These are phyloP conservation scores for Hylodesmum podocarpum DNA, from an alignment of 306 rosid genomes.

Conservation along the genomic window DNA sequence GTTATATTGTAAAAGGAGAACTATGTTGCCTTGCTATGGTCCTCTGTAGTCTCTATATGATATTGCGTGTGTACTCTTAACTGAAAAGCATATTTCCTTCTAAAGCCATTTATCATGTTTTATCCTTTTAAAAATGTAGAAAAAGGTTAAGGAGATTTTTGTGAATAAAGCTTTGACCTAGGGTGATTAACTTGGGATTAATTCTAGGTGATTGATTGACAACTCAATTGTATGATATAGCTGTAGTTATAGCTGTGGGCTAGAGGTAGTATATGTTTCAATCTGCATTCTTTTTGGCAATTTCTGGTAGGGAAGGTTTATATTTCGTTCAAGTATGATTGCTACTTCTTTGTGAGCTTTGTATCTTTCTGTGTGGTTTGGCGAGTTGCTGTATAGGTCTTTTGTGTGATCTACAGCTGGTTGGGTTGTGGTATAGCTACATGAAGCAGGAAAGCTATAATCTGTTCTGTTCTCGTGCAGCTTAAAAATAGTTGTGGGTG, in stretches of 20 bases:
- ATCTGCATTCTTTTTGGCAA: not conserved
- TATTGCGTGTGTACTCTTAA: not conserved
- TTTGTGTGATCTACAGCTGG: not conserved
- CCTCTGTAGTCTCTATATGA: conserved; percentile 1
- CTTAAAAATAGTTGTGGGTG: too few species aligned
- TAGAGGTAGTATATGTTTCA: not conserved
- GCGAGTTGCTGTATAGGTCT: not conserved
- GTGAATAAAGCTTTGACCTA: not conserved
- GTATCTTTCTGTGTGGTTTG: not conserved
- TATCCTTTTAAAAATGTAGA: not conserved
- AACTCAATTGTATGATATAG: not conserved
- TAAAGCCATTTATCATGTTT: not conserved
- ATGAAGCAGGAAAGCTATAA: not conserved
- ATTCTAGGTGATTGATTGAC: not conserved
- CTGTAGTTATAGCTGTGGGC: not conserved
- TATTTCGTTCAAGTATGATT: not conserved
- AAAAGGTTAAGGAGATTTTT: not conserved
- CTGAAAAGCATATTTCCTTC: not conserved
- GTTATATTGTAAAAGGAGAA: not conserved
- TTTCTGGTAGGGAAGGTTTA: not conserved
- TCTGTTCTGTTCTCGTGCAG: not conserved
- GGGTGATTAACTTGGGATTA: not conserved
- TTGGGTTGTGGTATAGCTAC: not conserved
- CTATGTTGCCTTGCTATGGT: not conserved
- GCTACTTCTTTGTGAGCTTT: not conserved